Percentiles rank a stretch among this genome's conserved stretches.
phyloP scores from a whole-genome alignment of 345 rosid genomes.

The Salix brachista region DNA sequence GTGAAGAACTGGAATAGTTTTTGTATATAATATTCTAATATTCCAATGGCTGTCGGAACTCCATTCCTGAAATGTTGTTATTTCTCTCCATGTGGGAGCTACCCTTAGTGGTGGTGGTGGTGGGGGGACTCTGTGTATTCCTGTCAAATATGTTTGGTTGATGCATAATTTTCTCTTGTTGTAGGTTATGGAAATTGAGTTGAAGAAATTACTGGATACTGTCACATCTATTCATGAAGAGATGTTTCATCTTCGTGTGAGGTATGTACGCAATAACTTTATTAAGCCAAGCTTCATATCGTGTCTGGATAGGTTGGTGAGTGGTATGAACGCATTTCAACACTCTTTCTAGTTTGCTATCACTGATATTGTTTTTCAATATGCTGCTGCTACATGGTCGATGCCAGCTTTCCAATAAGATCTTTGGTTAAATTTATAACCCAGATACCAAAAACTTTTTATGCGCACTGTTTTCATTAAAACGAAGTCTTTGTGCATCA shows the following conservation, averaged over 20 bases:
- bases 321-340: too few species aligned
- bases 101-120: background rate
- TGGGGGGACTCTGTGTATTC: too few species aligned
- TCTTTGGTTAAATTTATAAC: too few species aligned
- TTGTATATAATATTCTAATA: background rate
- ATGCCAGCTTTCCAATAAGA: background rate
- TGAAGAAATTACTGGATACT: conserved; percentile 58
- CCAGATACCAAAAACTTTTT: too few species aligned
- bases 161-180: background rate
- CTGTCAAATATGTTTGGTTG: background rate
- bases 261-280: conserved; percentile 37
- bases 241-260: conserved; percentile 74
- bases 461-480: too few species aligned
- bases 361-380: background rate
- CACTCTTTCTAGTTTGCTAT: too few species aligned
- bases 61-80: background rate
- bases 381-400: background rate
- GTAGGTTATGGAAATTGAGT: conserved; percentile 63
- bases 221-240: conserved; percentile 66
- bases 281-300: too few species aligned
- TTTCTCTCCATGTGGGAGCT: background rate
- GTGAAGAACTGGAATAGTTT: background rate
- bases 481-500: too few species aligned
- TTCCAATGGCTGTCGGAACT: background rate
- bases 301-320: too few species aligned